Base-by-base conservation (phyloP, 495 filamentous ascomycete genomes). In the Penicillium subrubescens region DNA sequence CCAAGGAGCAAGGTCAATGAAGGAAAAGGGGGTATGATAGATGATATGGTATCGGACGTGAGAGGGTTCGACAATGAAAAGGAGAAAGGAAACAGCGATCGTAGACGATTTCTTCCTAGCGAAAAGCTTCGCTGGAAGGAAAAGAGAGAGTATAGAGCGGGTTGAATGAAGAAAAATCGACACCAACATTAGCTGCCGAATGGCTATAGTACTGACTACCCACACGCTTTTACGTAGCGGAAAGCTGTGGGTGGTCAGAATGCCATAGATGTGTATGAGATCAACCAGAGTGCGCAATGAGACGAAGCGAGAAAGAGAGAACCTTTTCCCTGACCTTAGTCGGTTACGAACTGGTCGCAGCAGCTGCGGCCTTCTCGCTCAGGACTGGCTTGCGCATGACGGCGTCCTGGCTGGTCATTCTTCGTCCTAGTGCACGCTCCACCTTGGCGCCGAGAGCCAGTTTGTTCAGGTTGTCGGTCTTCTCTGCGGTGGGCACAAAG, bases 331-430 rank as follows among this genome's bases (percentile, higher is more conserved):
- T 46, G 10, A 17, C 19, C 11, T 39, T 39, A 8, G 14, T 48
- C 54, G 57, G 65, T 67, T 61, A 58, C 27, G 57, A 70, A 33
- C 67, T 70, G 5, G 76, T 71, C 43, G 74, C 71, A 34, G 68
- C 67, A 23, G 73, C 65, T n/a, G 71, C 72, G 29, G 73, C 61
- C 69, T 86, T 86, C 69, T 86, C 84, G 48, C 69, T 78, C 66
- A 83, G 67, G 58, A 81, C 81, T 8, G 82, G 80, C 68, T 84
- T 81, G 64, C 89, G 86, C 86, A 96, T 94, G 61, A 91, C 88
- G 51, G 95, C 96, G 76, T 99, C 95, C 74, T 99, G 95, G 69
- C 90, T 76, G 27, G 84, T 89, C 93, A 98, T 96, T 68, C 95
- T 87, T 69, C 95, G 83, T 59, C 88, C 91, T 41, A 99, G 87